phyloP scores from a whole-genome alignment of 169 alveolate genomes.

The Plasmodium berghei region DNA sequence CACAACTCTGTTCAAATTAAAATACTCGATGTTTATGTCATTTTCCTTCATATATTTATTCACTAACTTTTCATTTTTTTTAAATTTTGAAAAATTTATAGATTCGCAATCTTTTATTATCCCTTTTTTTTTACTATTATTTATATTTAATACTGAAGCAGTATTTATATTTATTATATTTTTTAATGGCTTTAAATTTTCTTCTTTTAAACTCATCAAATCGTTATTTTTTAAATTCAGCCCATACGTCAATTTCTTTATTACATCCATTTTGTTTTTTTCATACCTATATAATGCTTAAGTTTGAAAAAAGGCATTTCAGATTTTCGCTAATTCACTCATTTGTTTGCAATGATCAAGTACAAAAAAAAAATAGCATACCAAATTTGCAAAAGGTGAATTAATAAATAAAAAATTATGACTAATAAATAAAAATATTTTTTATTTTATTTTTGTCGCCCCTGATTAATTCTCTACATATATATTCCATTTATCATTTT shows the following conservation, averaged over 20 bases:
- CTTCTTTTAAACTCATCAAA: constrained; percentile 43
- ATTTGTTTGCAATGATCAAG: neutral
- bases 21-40: constrained; percentile 59
- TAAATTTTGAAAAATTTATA: constrained; percentile 16
- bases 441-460: too few relatives aligned
- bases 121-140: constrained; percentile 10
- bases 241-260: constrained; percentile 40
- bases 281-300: neutral
- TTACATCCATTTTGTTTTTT: constrained; percentile 40
- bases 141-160: neutral
- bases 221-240: constrained; percentile 46
- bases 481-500: too few relatives aligned
- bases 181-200: constrained; percentile 65
- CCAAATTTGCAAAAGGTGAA: too few relatives aligned
- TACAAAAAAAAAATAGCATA: too few relatives aligned
- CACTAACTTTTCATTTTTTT: constrained; percentile 14
- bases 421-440: too few relatives aligned
- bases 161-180: constrained; percentile 34
- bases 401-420: too few relatives aligned
- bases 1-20: constrained; percentile 13
- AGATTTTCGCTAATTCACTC: neutral
- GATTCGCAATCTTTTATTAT: constrained; percentile 1
- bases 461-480: too few relatives aligned
- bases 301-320: neutral
- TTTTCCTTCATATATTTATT: constrained; percentile 40